These are phyloP conservation scores for Plasmodium relictum DNA, from an alignment of 169 alveolate genomes.

Conservation along the genomic window DNA sequence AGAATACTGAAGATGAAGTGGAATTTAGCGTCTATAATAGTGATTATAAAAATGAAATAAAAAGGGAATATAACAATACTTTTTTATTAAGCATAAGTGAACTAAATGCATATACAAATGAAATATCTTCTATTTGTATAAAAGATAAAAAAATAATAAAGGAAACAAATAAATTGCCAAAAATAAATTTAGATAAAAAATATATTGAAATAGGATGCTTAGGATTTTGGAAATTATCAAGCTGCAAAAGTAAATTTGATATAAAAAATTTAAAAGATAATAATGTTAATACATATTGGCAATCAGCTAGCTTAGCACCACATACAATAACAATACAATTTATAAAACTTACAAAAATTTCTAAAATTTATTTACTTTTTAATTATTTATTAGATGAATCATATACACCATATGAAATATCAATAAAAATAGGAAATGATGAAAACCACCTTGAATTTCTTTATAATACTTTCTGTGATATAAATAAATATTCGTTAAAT, in stretches of 20 bases:
- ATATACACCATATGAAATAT: conserved; percentile 88
- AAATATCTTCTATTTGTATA: neutral
- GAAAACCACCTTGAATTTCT: conserved; percentile 80
- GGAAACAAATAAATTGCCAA: conserved; percentile 22
- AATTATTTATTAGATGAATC: conserved; percentile 89
- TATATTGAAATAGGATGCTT: conserved; percentile 70
- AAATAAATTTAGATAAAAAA: conserved; percentile 55
- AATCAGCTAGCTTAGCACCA: conserved; percentile 89
- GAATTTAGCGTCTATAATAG: neutral
- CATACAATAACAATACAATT: conserved; percentile 89
- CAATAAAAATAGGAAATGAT: conserved; percentile 87
- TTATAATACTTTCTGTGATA: conserved; percentile 76
- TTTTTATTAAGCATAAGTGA: conserved; percentile 16
- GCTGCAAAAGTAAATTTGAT: conserved; percentile 77
- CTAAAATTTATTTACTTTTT: conserved; percentile 87
- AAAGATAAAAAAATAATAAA: neutral
- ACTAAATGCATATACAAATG: neutral
- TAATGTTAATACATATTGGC: conserved; percentile 90
- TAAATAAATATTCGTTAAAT: conserved; percentile 80
- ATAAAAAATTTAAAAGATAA: conserved; percentile 88
- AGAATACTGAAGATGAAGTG: neutral
- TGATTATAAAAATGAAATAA: neutral
- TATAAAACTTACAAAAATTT: conserved; percentile 83
- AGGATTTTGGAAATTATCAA: conserved; percentile 74
- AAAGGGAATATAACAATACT: neutral